Evolutionary conservation across 139 green algal genomes (phyloP).

Genomic region (Closterium sp.): DNA sequence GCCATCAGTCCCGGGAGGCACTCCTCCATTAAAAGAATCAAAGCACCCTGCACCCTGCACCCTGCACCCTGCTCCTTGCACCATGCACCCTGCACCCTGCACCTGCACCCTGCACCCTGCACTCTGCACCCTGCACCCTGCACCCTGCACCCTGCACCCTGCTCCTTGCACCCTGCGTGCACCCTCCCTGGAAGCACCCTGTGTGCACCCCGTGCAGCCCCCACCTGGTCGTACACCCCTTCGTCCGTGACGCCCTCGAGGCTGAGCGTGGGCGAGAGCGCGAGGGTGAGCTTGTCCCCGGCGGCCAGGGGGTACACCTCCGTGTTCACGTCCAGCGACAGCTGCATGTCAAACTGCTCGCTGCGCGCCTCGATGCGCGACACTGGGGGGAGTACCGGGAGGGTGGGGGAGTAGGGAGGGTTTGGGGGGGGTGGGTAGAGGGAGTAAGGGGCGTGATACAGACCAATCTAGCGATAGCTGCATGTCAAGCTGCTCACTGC

Average conservation of each 20-base stretch:
- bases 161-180: background rate
- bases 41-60: background rate
- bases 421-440: too few relatives aligned
- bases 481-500: conserved; percentile 64
- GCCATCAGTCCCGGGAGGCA: background rate
- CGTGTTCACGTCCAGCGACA: conserved; percentile 89
- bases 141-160: background rate
- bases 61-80: background rate
- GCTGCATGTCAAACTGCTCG: conserved; percentile 90
- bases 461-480: conserved; percentile 81
- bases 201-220: background rate
- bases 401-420: too few relatives aligned
- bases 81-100: background rate
- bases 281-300: conserved; percentile 79
- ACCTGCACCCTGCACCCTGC: background rate
- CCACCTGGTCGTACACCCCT: conserved; percentile 48
- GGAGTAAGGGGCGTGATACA: too few relatives aligned
- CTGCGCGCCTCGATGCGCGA: conserved; percentile 69
- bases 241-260: conserved; percentile 40
- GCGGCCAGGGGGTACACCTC: conserved; percentile 87
- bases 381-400: too few relatives aligned
- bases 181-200: background rate
- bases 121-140: background rate
- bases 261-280: conserved; percentile 80
- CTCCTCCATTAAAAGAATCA: too few relatives aligned